A percentile compares a stretch with the other conserved stretches of the same genome.
Conservation (phyloP, 2,329 filamentous ascomycete genomes). For the Aspergillus unguis region DNA sequence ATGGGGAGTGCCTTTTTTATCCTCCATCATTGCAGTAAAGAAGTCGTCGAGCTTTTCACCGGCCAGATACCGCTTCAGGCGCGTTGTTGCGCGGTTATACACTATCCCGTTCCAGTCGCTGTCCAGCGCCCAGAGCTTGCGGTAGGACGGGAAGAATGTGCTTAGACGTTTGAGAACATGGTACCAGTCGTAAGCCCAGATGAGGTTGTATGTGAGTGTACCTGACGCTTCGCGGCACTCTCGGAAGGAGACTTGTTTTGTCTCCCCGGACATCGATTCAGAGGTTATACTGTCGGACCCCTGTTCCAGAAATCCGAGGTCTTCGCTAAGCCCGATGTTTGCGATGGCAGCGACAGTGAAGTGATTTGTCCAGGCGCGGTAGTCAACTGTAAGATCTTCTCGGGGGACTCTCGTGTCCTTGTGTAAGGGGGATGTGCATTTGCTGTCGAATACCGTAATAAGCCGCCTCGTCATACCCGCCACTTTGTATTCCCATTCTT, state of each 20-base stretch:
- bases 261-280: conserved; percentile 45
- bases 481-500: conserved; percentile 55
- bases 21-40: conserved; percentile 55
- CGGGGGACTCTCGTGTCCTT: conserved; percentile 10
- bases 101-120: conserved; percentile 1
- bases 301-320: conserved; percentile 51
- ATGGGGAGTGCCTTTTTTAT: conserved; percentile 44
- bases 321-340: conserved; percentile 54
- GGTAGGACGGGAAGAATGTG: conserved; percentile 40
- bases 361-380: conserved; percentile 53
- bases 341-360: conserved; percentile 57
- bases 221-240: conserved; percentile 49
- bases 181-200: conserved; percentile 46
- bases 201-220: conserved; percentile 44
- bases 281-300: conserved; percentile 47
- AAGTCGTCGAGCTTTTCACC: conserved; percentile 59
- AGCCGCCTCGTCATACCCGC: conserved; percentile 49
- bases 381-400: conserved; percentile 38
- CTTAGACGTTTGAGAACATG: conserved; percentile 47
- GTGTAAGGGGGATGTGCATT: conserved; percentile 19
- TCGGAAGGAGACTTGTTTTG: conserved; percentile 48
- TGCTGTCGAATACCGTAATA: conserved; percentile 42
- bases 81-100: not conserved
- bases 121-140: not conserved
- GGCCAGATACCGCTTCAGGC: conserved; percentile 27